Percentiles rank a stretch among this genome's conserved stretches.
Evolutionary conservation across 176 grass and related monocot genomes (phyloP).

Genomic region (Coix lacrymajobi): DNA sequence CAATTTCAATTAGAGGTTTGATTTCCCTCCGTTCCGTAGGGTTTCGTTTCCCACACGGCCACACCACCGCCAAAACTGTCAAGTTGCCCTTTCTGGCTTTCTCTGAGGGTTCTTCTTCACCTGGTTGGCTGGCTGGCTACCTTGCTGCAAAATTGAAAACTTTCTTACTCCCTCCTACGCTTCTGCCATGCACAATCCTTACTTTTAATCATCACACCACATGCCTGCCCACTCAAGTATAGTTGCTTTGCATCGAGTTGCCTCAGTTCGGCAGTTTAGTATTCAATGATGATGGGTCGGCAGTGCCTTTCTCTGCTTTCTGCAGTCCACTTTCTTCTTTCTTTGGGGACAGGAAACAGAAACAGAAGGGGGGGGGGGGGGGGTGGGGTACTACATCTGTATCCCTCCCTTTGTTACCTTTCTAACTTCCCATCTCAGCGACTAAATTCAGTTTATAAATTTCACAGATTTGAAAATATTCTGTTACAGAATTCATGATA

Average conservation of each 20-base stretch:
- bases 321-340: neutral
- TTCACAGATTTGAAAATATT: neutral
- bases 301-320: neutral
- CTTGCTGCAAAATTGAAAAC: neutral
- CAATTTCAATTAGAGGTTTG: too few species aligned
- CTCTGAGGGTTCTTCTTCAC: neutral
- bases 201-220: neutral
- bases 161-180: neutral
- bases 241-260: neutral
- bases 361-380: too few species aligned
- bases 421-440: neutral
- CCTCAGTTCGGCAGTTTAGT: neutral
- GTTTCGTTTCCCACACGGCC: neutral
- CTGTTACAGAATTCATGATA: neutral
- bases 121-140: neutral
- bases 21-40: too few species aligned
- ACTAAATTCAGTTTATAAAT: neutral
- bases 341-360: neutral
- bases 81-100: neutral
- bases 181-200: neutral
- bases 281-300: neutral
- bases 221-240: neutral
- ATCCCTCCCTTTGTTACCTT: neutral
- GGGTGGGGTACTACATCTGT: neutral
- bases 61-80: too few species aligned